Evolutionary conservation across 2,329 filamentous ascomycete species (phyloP).

Genomic region (Aspergillus thermomutatus): DNA sequence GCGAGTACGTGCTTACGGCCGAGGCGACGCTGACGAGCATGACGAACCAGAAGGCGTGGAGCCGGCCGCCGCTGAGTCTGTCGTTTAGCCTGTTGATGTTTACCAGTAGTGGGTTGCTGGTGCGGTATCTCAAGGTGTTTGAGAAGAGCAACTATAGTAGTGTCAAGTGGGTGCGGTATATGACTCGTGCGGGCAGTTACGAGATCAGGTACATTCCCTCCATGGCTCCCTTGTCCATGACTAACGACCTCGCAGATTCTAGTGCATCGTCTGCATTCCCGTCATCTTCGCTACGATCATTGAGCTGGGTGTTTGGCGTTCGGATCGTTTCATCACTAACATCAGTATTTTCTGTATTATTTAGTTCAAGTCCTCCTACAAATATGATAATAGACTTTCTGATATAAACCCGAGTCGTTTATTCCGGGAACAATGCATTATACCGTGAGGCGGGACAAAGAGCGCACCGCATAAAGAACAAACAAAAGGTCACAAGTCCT

Average conservation of each 20-base stretch:
- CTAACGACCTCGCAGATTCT: constrained; percentile 14
- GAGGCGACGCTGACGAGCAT: constrained; percentile 92
- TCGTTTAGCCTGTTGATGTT: constrained; percentile 97
- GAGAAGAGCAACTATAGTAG: constrained; percentile 99
- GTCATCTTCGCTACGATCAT: constrained; percentile 6
- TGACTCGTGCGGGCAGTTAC: constrained; percentile 96
- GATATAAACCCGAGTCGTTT: not conserved
- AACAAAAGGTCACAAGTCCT: not conserved
- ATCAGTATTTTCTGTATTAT: not conserved
- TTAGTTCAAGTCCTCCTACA: not conserved
- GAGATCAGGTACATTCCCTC: constrained; percentile 70
- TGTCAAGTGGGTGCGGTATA: constrained; percentile 98
- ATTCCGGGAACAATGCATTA: not conserved
- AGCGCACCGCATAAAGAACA: not conserved
- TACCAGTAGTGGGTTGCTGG: constrained; percentile 86
- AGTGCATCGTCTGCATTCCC: constrained; percentile 4
- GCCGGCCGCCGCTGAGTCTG: constrained; percentile 82
- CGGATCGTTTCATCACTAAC: not conserved
- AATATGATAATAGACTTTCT: not conserved
- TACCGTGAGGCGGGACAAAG: not conserved
- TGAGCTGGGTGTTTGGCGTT: constrained; percentile 29
- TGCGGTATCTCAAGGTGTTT: constrained; percentile 96
- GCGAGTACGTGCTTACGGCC: constrained; percentile 89
- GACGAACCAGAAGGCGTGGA: constrained; percentile 98
- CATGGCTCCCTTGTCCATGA: no score